Conservation (phyloP, 306 rosid species). For the Dryas octopetala region DNA sequence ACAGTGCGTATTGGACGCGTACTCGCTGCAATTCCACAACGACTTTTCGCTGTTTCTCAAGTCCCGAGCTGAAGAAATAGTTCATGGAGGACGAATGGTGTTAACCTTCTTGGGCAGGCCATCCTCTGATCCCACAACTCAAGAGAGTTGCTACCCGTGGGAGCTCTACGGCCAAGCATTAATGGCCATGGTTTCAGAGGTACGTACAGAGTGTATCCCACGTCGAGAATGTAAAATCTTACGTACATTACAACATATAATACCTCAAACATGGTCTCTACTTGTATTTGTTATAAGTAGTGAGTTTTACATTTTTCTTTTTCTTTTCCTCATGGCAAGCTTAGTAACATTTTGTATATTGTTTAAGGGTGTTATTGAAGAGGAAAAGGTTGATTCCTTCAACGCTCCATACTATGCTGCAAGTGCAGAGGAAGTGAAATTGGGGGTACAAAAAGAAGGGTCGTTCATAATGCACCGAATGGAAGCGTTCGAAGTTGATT, state of each 20-base stretch:
- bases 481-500: conserved; percentile 46
- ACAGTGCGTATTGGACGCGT: conserved; percentile 51
- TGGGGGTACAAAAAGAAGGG: conserved; percentile 54
- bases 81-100: conserved; percentile 57
- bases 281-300: too few species aligned
- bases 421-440: conserved; percentile 47
- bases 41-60: conserved; percentile 53
- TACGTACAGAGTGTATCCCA: background rate
- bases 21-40: conserved; percentile 46
- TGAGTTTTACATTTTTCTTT: too few species aligned
- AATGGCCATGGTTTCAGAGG: conserved; percentile 56
- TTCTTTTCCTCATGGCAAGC: too few species aligned
- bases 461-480: conserved; percentile 48
- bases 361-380: conserved; percentile 53
- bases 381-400: conserved; percentile 63
- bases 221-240: too few species aligned
- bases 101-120: conserved; percentile 61
- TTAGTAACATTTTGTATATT: background rate
- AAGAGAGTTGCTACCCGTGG: conserved; percentile 54
- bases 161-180: conserved; percentile 66
- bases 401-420: conserved; percentile 82
- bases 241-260: too few species aligned
- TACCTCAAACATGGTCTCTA: too few species aligned
- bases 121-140: conserved; percentile 49
- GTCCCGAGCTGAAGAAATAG: conserved; percentile 53